A percentile compares a stretch with the other conserved stretches of the same genome.
Evolutionary conservation across 169 alveolate species (phyloP).

Genomic region (Neospora caninum): DNA sequence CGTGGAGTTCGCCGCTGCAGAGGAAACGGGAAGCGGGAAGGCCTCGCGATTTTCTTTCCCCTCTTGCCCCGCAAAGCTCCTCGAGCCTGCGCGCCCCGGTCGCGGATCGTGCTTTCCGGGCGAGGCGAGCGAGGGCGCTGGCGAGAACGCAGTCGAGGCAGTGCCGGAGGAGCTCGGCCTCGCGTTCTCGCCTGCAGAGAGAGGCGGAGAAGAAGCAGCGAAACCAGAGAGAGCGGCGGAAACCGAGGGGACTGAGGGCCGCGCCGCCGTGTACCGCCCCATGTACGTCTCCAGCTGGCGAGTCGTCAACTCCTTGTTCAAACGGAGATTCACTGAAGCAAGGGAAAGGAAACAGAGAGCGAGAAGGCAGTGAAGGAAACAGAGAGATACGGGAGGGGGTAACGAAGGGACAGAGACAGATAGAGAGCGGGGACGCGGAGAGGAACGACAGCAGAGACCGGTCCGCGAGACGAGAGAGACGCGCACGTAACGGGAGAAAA

Average conservation of each 20-base stretch:
- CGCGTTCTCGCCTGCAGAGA: background rate
- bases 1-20: constrained; percentile 24
- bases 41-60: background rate
- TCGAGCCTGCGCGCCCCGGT: background rate
- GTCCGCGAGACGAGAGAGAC: too few relatives aligned
- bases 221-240: background rate
- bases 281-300: constrained; percentile 33
- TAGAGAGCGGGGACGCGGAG: too few relatives aligned
- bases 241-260: background rate
- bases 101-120: background rate
- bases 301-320: constrained; percentile 35
- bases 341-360: background rate
- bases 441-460: too few relatives aligned
- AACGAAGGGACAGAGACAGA: background rate
- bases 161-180: background rate
- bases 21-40: background rate
- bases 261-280: background rate
- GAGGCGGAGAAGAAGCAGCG: background rate
- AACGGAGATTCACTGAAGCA: background rate
- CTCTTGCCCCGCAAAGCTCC: background rate
- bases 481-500: too few relatives aligned
- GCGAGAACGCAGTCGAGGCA: background rate
- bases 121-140: background rate
- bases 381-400: background rate
- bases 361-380: background rate